Evolutionary conservation across 2,329 filamentous ascomycete species (phyloP).

Genomic region (Capronia coronata): DNA sequence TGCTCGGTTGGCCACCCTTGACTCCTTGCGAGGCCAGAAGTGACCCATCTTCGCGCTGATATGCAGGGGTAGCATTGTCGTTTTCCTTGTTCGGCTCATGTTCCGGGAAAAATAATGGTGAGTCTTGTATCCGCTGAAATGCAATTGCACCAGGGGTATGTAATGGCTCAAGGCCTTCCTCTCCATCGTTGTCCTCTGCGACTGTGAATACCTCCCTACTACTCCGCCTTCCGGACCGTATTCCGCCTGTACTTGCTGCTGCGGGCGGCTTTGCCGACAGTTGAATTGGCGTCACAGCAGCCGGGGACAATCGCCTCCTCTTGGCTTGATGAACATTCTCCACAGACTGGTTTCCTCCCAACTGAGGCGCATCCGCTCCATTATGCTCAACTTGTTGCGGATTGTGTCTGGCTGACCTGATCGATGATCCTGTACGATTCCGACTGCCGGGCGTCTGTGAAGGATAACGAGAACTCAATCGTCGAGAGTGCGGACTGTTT

Average conservation of each 20-base stretch:
- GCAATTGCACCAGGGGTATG: background rate
- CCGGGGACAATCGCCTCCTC: constrained; percentile 16
- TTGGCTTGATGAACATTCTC: constrained; percentile 10
- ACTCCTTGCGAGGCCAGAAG: too few relatives aligned
- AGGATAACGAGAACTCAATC: constrained; percentile 2
- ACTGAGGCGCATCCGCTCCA: background rate
- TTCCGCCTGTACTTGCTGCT: background rate
- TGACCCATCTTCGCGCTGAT: background rate
- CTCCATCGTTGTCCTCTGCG: constrained; percentile 13
- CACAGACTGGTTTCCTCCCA: background rate
- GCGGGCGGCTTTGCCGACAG: background rate
- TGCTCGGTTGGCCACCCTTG: background rate
- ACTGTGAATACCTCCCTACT: constrained; percentile 10
- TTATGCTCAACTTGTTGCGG: background rate
- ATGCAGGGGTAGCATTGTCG: background rate
- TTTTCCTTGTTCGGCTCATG: constrained; percentile 12
- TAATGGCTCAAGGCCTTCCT: background rate
- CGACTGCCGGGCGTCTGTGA: constrained; percentile 13
- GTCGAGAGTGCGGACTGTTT: constrained; percentile 27
- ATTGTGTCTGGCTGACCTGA: constrained; percentile 4
- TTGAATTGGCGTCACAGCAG: constrained; percentile 2
- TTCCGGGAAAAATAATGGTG: constrained; percentile 11
- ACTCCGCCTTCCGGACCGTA: constrained; percentile 6
- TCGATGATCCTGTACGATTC: constrained; percentile 3
- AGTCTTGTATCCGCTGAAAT: background rate